These are phyloP conservation scores for Phyllosticta citribraziliensis DNA, from an alignment of 2,329 filamentous ascomycete species.

Conservation along the genomic window DNA sequence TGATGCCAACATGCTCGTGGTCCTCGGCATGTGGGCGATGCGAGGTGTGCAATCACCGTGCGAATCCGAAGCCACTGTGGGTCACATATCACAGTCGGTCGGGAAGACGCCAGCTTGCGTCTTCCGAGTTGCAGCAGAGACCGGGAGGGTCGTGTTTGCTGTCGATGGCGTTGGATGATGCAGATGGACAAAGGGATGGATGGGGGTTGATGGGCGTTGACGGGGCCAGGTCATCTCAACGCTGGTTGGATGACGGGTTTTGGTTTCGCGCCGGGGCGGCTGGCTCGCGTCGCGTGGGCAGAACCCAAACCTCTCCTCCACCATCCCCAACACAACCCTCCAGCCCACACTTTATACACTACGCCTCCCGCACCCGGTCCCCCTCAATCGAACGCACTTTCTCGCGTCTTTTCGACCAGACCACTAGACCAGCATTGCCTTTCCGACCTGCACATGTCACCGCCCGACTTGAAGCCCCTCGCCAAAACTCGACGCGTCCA, in stretches of 20 bases:
- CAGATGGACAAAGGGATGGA: not conserved
- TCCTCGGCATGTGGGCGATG: not conserved
- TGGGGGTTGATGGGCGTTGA: no score
- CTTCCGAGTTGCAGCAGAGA: not conserved
- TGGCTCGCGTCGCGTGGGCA: not conserved
- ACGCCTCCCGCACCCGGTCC: not conserved
- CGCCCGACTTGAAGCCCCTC: conserved; percentile 2
- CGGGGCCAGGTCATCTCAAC: not conserved
- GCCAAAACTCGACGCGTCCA: conserved; percentile 2
- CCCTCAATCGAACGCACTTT: not conserved
- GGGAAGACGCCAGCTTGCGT: not conserved
- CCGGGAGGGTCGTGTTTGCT: not conserved
- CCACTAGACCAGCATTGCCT: conserved; percentile 3
- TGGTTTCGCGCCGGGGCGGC: not conserved
- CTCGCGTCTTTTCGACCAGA: not conserved
- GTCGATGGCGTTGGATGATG: not conserved
- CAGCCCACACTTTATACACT: not conserved
- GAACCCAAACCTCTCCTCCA: not conserved
- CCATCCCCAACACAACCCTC: not conserved
- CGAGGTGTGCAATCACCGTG: not conserved
- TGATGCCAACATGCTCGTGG: not conserved
- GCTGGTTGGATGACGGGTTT: not conserved
- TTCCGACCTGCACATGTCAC: conserved; percentile 4
- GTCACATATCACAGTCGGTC: not conserved
- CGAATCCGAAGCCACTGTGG: not conserved